phyloP scores from a whole-genome alignment of 2,329 filamentous ascomycete species.

The Torrubiellomyces zombiae region DNA sequence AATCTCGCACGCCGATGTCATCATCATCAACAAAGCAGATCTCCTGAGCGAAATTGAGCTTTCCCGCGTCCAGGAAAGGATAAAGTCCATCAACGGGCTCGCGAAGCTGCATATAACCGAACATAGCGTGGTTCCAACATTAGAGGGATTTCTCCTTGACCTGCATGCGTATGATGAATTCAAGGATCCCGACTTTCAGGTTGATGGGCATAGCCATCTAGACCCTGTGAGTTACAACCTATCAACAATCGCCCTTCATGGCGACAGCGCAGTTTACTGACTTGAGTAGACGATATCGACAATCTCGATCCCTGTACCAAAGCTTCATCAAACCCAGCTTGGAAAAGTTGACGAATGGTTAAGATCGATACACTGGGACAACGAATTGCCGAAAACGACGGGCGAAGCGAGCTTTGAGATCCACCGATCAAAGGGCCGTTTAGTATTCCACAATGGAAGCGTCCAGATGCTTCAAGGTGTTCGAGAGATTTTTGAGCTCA shows the following conservation, averaged over 20 bases:
- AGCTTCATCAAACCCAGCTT: constrained; percentile 40
- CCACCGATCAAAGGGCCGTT: constrained; percentile 71
- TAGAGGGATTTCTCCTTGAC: constrained; percentile 78
- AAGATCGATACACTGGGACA: constrained; percentile 71
- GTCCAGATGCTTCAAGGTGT: constrained; percentile 80
- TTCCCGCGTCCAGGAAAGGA: constrained; percentile 48
- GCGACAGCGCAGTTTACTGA: constrained; percentile 6
- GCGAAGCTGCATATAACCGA: constrained; percentile 72
- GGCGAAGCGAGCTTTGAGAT: constrained; percentile 47
- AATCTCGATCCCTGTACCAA: constrained; percentile 50
- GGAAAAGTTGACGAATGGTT: constrained; percentile 63
- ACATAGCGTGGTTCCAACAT: constrained; percentile 59
- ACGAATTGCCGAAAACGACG: constrained; percentile 33
- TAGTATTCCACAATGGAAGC: constrained; percentile 47
- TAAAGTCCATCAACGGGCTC: constrained; percentile 75
- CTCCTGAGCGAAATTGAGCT: constrained; percentile 58
- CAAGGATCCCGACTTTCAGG: constrained; percentile 50
- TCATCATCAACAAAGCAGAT: constrained; percentile 89
- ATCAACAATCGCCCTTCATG: constrained; percentile 1
- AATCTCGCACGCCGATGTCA: constrained; percentile 89
- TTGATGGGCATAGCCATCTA: constrained; percentile 75
- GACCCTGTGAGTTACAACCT: constrained; percentile 65
- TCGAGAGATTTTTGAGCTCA: constrained; percentile 81
- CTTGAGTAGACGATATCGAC: constrained; percentile 61
- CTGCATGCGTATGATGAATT: constrained; percentile 85